phyloP scores from a whole-genome alignment of 805 yeast species.

The Ogataea kodamae region DNA sequence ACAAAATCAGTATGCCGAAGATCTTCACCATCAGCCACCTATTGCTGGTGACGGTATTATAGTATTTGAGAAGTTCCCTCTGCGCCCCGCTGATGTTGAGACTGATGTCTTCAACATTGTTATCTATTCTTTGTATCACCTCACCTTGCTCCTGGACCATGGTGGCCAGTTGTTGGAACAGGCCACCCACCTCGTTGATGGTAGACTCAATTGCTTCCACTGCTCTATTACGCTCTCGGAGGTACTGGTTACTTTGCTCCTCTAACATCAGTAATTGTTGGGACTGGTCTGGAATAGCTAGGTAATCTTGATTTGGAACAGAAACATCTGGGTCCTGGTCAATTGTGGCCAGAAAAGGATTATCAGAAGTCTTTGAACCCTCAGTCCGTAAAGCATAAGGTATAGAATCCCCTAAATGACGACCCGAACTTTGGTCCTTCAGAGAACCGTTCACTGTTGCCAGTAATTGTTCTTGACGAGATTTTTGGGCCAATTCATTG shows the following conservation, averaged over 20 bases:
- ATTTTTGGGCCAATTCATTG: conserved; percentile 73
- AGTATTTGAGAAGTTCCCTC: conserved; percentile 86
- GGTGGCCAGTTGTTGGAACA: conserved; percentile 91
- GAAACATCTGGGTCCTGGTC: conserved; percentile 21
- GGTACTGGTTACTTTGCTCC: conserved; percentile 72
- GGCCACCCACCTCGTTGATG: conserved; percentile 91
- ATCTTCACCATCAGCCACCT: conserved; percentile 89
- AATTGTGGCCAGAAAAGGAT: conserved; percentile 34
- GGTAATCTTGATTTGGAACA: conserved; percentile 45
- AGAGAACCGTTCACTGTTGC: conserved; percentile 40
- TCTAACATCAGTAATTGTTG: conserved; percentile 79
- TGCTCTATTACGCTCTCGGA: conserved; percentile 81
- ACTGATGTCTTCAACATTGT: conserved; percentile 89
- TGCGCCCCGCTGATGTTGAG: conserved; percentile 92
- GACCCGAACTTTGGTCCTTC: conserved; percentile 3
- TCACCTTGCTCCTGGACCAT: conserved; percentile 99
- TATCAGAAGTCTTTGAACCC: conserved; percentile 29
- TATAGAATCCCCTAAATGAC: conserved; percentile 11
- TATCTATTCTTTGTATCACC: conserved; percentile 90
- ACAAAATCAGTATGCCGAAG: conserved; percentile 79
- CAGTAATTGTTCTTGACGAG: conserved; percentile 80
- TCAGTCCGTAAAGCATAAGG: conserved; percentile 31
- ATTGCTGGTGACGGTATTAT: conserved; percentile 80
- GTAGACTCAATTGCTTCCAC: conserved; percentile 97
- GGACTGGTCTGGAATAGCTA: conserved; percentile 81